Evolutionary conservation across 495 filamentous ascomycete genomes (phyloP).

Genomic region (Talaromyces wortmannii): DNA sequence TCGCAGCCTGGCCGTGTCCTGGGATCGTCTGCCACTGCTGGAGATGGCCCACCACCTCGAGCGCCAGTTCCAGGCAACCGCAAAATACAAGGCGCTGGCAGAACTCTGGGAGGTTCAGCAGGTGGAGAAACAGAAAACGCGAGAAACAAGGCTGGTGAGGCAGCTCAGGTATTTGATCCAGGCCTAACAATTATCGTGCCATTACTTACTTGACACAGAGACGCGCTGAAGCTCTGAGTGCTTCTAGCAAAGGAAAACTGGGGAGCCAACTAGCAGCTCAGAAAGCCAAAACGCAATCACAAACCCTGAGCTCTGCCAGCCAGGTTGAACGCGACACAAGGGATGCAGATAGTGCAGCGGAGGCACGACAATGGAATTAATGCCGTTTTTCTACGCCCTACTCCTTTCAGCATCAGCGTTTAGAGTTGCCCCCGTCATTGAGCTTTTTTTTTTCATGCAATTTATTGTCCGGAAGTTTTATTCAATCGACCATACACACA

Average conservation of each 20-base stretch:
- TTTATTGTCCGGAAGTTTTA: background rate
- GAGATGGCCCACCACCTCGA: constrained; percentile 18
- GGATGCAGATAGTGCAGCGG: constrained; percentile 47
- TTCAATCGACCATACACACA: background rate
- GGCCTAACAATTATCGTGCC: background rate
- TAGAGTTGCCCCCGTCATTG: background rate
- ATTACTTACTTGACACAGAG: constrained; percentile 18
- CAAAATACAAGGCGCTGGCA: constrained; percentile 41
- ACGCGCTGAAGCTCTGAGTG: constrained; percentile 24
- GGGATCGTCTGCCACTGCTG: constrained; percentile 31
- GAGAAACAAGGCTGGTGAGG: constrained; percentile 53
- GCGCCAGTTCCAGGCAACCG: constrained; percentile 33
- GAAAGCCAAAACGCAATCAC: constrained; percentile 55
- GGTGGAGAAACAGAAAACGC: constrained; percentile 38
- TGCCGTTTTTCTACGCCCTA: background rate
- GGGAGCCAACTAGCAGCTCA: constrained; percentile 55
- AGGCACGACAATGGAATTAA: constrained; percentile 48
- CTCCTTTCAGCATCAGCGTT: background rate
- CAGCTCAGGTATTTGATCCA: constrained; percentile 51
- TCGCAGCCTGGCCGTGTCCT: constrained; percentile 58
- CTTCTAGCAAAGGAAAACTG: constrained; percentile 45
- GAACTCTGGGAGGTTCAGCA: constrained; percentile 42
- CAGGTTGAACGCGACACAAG: constrained; percentile 47
- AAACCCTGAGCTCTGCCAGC: constrained; percentile 52
- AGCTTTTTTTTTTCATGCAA: background rate